A percentile compares a stretch with the other conserved stretches of the same genome.
phyloP scores from a whole-genome alignment of 2,329 filamentous ascomycete genomes.

The Podosphaera leucotricha region DNA sequence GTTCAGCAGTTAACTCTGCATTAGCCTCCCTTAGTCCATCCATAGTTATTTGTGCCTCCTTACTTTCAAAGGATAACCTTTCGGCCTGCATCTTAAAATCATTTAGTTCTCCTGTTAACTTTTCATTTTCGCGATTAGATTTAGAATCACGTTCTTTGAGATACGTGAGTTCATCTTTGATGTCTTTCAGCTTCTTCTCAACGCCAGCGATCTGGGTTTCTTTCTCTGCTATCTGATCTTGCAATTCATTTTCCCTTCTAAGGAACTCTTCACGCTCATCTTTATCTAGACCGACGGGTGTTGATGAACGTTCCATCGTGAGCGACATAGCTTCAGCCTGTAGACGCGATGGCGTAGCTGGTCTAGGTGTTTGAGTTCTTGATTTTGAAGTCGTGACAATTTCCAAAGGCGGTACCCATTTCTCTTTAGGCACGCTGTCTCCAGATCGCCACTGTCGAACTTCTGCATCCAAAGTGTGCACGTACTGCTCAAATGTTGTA shows the following conservation, averaged over 20 bases:
- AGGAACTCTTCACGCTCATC: slow-evolving; percentile 94
- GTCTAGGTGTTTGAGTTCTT: slow-evolving; percentile 23
- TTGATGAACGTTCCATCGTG: slow-evolving; percentile 58
- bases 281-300: slow-evolving; percentile 74
- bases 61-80: slow-evolving; percentile 83
- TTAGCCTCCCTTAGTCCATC: slow-evolving; percentile 94
- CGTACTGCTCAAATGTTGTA: slow-evolving; percentile 70
- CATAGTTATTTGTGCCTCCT: slow-evolving; percentile 94
- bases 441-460: slow-evolving; percentile 71
- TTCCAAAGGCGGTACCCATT: slow-evolving; percentile 50
- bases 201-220: slow-evolving; percentile 58
- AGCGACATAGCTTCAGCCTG: slow-evolving; percentile 35
- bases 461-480: slow-evolving; percentile 62
- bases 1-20: slow-evolving; percentile 66
- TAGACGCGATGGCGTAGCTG: slow-evolving; percentile 36
- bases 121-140: slow-evolving; percentile 75
- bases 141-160: slow-evolving; percentile 71
- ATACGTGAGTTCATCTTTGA: slow-evolving; percentile 63
- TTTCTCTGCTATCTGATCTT: slow-evolving; percentile 86
- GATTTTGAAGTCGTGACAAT: slow-evolving; percentile 27
- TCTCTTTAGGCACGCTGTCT: slow-evolving; percentile 70
- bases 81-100: slow-evolving; percentile 93
- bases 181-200: slow-evolving; percentile 60
- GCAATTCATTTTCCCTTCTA: slow-evolving; percentile 82
- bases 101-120: slow-evolving; percentile 63